Percentiles rank a stretch among this genome's conserved stretches.
Evolutionary conservation across 2,329 filamentous ascomycete species (phyloP).

Genomic region (Microcyclospora tardicrescens): DNA sequence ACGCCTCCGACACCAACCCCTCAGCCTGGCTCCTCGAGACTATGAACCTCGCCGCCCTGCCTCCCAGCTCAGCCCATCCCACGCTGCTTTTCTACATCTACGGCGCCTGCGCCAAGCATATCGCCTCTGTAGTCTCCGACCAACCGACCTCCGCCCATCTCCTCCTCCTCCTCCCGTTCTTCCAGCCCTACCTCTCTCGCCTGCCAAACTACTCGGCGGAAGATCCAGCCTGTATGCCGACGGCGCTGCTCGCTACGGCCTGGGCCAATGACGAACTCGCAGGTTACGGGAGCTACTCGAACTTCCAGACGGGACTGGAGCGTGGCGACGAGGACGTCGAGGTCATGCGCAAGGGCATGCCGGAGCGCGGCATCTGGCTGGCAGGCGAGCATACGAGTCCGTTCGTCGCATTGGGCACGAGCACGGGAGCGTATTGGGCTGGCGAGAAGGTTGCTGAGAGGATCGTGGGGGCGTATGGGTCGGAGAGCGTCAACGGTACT

Average conservation of each 20-base stretch:
- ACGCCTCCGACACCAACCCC: slow-evolving; percentile 50
- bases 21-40: slow-evolving; percentile 49
- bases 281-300: slow-evolving; percentile 70
- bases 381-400: slow-evolving; percentile 85
- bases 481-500: neutral
- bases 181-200: slow-evolving; percentile 63
- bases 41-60: slow-evolving; percentile 61
- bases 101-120: slow-evolving; percentile 46
- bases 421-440: slow-evolving; percentile 84
- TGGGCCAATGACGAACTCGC: slow-evolving; percentile 72
- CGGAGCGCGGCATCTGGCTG: slow-evolving; percentile 62
- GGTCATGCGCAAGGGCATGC: slow-evolving; percentile 40
- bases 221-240: slow-evolving; percentile 48
- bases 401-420: slow-evolving; percentile 77
- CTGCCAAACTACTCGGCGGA: slow-evolving; percentile 52
- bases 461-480: slow-evolving; percentile 44
- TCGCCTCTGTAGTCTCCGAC: slow-evolving; percentile 29
- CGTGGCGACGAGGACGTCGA: slow-evolving; percentile 61
- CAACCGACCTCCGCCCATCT: slow-evolving; percentile 33
- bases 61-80: slow-evolving; percentile 49
- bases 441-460: slow-evolving; percentile 64
- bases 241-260: slow-evolving; percentile 52
- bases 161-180: slow-evolving; percentile 49
- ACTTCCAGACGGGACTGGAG: slow-evolving; percentile 66
- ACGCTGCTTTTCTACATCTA: slow-evolving; percentile 77